Base-by-base conservation (phyloP, 2,329 filamentous ascomycete species). In the Colletotrichum sojae region DNA sequence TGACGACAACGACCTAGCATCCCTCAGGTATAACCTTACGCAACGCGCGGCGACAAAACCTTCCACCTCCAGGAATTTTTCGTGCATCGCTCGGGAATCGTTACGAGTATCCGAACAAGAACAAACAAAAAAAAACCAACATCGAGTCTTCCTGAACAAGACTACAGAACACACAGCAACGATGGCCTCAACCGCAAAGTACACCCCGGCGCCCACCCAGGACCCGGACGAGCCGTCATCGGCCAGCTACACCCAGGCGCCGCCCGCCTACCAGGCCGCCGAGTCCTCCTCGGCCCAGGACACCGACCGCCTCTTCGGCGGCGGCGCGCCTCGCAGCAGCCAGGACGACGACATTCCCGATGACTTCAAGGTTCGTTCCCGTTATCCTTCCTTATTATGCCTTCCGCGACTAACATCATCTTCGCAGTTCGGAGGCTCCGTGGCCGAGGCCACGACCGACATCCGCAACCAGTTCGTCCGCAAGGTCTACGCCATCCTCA, bases 401-500 rank as follows among this genome's bases (percentile, higher is more conserved):
- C 3, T n/a, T 55, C 40, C 16, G 18, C 46, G 10, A 66, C 62
- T 71, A 52, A 72, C 59, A 51, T 25, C 6, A 15, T 8, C 5
- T 13, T 13, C 45, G 39, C 77, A 94, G 93, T 98, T 97, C 78
- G 96, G 95, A 75, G 95, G 94, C 71, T 94, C 92, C 18, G 95
- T 98, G 69, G 92, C 95, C 73, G 96, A 98, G 84, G 95, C 94
- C 54, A 97, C 95, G 20, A 86, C 98, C 78, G 94, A 97, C 77
- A 97, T 99, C 78, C 93, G 95, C 75, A 97, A 98, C 90, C 93
- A 96, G 82, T 99, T 98, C 81, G 88, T 97, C 75, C 92, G 95
- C 82, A 98, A 98, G 86, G 96, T 99, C 78, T 99, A 99, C 84
- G 92, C 94, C 68, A 99, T 99, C 81, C 87, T 99, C 83, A 97